Conservation (phyloP, 2,329 filamentous ascomycete species). For the Chaetomium olivaceum region DNA sequence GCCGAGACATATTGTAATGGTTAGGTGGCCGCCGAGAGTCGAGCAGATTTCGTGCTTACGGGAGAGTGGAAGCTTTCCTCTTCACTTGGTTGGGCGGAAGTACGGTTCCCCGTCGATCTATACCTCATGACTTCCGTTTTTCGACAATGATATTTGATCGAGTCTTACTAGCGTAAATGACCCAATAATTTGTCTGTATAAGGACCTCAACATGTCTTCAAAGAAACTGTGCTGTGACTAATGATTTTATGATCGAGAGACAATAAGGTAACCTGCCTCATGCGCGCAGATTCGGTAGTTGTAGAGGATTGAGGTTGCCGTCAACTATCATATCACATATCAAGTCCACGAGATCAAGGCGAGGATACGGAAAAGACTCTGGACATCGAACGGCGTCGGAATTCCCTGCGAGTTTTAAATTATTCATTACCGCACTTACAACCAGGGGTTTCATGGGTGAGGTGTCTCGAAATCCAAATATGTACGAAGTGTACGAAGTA, state of each 20-base stretch:
- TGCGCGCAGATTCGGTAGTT: no score
- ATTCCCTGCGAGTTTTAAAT: no score
- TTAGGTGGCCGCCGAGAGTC: background rate
- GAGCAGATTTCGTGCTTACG: background rate
- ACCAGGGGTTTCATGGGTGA: no score
- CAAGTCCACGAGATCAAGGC: no score
- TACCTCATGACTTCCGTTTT: background rate
- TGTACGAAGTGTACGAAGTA: no score
- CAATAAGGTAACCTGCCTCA: no score
- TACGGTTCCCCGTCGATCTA: background rate
- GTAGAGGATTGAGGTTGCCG: no score
- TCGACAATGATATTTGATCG: background rate
- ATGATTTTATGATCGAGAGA: background rate
- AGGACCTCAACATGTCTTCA: background rate
- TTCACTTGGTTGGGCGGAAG: background rate
- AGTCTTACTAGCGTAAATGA: background rate
- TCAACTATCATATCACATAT: no score
- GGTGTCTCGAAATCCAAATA: no score
- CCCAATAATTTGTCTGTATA: background rate
- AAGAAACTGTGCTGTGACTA: background rate
- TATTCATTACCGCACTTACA: no score
- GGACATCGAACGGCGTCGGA: no score
- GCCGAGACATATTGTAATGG: background rate
- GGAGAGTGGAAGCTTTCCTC: background rate
- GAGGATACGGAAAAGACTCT: no score